Evolutionary conservation across 257 asterid species (phyloP), one percentile per base, ranked within the genome.

Genomic region (Coffea eugenioides): DNA sequence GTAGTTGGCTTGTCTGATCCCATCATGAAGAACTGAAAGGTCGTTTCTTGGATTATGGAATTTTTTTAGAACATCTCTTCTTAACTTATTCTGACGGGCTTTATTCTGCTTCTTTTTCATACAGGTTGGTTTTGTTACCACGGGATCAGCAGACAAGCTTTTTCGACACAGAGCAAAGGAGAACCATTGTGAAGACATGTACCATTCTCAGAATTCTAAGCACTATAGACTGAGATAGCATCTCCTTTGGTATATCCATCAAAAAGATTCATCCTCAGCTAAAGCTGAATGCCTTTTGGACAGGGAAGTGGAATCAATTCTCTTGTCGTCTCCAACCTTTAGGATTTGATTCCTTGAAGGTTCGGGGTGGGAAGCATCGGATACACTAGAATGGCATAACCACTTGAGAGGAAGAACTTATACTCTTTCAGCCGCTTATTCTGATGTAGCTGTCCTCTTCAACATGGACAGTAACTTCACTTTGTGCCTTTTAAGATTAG

Each of bases 211-310:
- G 61, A 75, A 21, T 43, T n/a, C 11, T 7, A 49, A 43, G 36
- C 70, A 39, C 9, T 41, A 52, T 3, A 51, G 18, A 54, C 43
- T 10, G 31, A 43, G 54, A 6, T 57, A 54, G 81, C 81, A 78
- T 78, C 51, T 78, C 20, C 27, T 39, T 12, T 23, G 68, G 75
- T 34, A 51, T 68, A 77, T 77, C 43, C 64, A 27, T 52, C 21
- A 0, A 3, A 51, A 56, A 52, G 68, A 68, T 77, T 77, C 75
- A 68, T 67, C 6, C 74, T 68, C 39, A n/a, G 25, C 81, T n/a
- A 78, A 69, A 70, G 21, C 51, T 52, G 15, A 51, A 23, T 6
- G 49, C 18, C 25, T 21, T 23, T 34, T 6, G n/a, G 3, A 14
- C 23, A n/a, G 23, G 62, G 49, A 52, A 39, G 56, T 54, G 31